Conservation (phyloP, 805 yeast species). For the Saturnispora hagleri region DNA sequence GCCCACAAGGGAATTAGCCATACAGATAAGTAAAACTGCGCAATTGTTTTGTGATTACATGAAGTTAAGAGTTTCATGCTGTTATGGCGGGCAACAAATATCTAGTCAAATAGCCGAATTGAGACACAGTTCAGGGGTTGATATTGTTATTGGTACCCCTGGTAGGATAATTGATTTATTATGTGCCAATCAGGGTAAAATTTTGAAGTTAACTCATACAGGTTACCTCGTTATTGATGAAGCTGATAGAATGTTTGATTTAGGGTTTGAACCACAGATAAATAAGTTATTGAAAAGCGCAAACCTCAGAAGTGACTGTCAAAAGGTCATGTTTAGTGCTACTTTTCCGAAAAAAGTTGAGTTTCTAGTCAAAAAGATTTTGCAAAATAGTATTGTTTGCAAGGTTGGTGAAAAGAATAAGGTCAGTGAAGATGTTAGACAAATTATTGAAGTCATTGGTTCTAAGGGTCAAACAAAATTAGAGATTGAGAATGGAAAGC, state of each 20-base stretch:
- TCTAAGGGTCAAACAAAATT: slow-evolving; percentile 36
- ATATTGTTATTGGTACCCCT: slow-evolving; percentile 86
- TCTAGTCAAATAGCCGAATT: slow-evolving; percentile 73
- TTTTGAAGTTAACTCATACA: slow-evolving; percentile 55
- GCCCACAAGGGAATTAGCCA: slow-evolving; percentile 88
- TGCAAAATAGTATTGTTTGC: slow-evolving; percentile 62
- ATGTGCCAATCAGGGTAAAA: slow-evolving; percentile 73
- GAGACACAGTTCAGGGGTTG: slow-evolving; percentile 52
- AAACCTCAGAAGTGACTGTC: slow-evolving; percentile 68
- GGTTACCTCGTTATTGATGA: slow-evolving; percentile 89
- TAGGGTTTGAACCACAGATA: slow-evolving; percentile 97
- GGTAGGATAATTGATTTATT: slow-evolving; percentile 87
- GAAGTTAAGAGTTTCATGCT: slow-evolving; percentile 54
- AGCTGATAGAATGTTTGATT: slow-evolving; percentile 92
- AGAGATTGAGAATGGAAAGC: slow-evolving; percentile 41
- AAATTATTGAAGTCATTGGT: slow-evolving; percentile 51
- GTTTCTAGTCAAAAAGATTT: slow-evolving; percentile 54
- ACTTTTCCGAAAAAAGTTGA: slow-evolving; percentile 84
- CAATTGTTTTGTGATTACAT: slow-evolving; percentile 44
- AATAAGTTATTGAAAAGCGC: slow-evolving; percentile 59
- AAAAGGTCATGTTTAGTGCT: slow-evolving; percentile 87
- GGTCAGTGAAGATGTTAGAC: slow-evolving; percentile 75
- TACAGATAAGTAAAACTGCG: slow-evolving; percentile 69
- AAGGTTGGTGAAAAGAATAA: slow-evolving; percentile 71
- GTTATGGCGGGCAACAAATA: slow-evolving; percentile 85